Conservation (phyloP, 2,329 filamentous ascomycete genomes). For the Pleurostoma richardsiae region DNA sequence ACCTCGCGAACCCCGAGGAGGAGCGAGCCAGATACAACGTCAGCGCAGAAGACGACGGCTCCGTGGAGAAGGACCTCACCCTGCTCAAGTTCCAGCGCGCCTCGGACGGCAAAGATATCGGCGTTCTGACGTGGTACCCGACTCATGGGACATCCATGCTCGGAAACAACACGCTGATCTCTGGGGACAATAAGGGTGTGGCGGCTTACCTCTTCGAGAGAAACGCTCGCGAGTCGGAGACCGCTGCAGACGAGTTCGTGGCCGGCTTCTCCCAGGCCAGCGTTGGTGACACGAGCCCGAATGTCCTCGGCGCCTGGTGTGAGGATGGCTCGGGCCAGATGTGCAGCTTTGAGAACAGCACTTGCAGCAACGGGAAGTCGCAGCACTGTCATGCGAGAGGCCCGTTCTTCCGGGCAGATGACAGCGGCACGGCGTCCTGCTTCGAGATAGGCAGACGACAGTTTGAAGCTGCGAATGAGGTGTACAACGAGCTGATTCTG, state of each 20-base stretch:
- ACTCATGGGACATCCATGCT: conserved; percentile 89
- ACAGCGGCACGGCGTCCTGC: conserved; percentile 68
- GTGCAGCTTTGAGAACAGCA: conserved; percentile 78
- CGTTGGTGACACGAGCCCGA: conserved; percentile 87
- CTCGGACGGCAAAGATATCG: conserved; percentile 71
- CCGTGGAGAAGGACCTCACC: conserved; percentile 69
- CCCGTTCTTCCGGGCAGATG: conserved; percentile 61
- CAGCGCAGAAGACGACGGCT: conserved; percentile 46
- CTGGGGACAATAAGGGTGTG: conserved; percentile 96
- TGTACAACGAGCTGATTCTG: conserved; percentile 48
- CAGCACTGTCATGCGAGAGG: conserved; percentile 71
- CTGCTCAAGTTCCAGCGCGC: conserved; percentile 72
- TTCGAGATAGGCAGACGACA: conserved; percentile 75
- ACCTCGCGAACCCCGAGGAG: conserved; percentile 74
- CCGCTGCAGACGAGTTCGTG: conserved; percentile 65
- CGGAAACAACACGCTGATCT: conserved; percentile 84
- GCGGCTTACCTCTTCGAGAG: conserved; percentile 82
- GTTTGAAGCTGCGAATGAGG: conserved; percentile 35
- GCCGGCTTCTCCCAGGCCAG: conserved; percentile 91
- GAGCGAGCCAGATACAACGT: conserved; percentile 66
- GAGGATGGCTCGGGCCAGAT: conserved; percentile 72
- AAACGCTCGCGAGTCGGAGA: conserved; percentile 47
- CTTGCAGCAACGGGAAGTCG: conserved; percentile 66
- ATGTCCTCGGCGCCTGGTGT: conserved; percentile 82
- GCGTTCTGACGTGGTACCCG: conserved; percentile 84